A percentile compares a stretch with the other conserved stretches of the same genome.
phyloP scores from a whole-genome alignment of 352 stramenopile species.

The Globisporangium apiculatum region DNA sequence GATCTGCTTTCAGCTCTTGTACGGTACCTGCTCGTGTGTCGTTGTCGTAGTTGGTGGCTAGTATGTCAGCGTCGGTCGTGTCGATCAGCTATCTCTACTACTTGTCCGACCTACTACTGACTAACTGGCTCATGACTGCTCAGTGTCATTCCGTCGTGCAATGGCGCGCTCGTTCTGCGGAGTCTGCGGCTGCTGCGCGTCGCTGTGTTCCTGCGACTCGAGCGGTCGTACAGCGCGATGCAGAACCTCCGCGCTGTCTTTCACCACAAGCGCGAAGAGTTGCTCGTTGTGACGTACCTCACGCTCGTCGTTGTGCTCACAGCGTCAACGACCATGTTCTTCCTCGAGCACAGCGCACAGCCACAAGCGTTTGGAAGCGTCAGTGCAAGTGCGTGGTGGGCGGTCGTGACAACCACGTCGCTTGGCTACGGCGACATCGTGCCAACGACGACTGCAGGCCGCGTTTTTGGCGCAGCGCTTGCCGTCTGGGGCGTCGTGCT shows the following conservation, averaged over 20 bases:
- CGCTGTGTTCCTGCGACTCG: slow-evolving; percentile 48
- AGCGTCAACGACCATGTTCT: slow-evolving; percentile 58
- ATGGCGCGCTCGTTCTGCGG: slow-evolving; percentile 38
- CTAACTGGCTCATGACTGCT: not conserved
- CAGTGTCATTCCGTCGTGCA: slow-evolving; percentile 23
- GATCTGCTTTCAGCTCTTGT: slow-evolving; percentile 39
- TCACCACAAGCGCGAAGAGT: slow-evolving; percentile 48
- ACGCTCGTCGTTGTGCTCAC: slow-evolving; percentile 46
- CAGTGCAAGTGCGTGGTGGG: slow-evolving; percentile 46
- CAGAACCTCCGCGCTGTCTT: slow-evolving; percentile 51
- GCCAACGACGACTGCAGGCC: slow-evolving; percentile 31
- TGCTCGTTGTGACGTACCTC: slow-evolving; percentile 54
- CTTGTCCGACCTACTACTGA: not conserved
- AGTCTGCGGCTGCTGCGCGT: slow-evolving; percentile 51
- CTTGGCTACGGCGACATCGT: slow-evolving; percentile 62
- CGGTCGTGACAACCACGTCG: slow-evolving; percentile 58
- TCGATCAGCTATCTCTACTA: not conserved
- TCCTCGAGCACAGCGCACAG: slow-evolving; percentile 45
- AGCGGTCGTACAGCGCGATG: slow-evolving; percentile 58
- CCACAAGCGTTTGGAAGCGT: slow-evolving; percentile 43
- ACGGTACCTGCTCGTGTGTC: slow-evolving; percentile 2
- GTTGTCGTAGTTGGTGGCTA: no score
- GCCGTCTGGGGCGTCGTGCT: slow-evolving; percentile 50
- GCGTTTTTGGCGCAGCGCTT: slow-evolving; percentile 31
- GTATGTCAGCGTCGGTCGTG: not conserved